Evolutionary conservation across 352 stramenopile species (phyloP).

Genomic region (Globisporangium splendens): DNA sequence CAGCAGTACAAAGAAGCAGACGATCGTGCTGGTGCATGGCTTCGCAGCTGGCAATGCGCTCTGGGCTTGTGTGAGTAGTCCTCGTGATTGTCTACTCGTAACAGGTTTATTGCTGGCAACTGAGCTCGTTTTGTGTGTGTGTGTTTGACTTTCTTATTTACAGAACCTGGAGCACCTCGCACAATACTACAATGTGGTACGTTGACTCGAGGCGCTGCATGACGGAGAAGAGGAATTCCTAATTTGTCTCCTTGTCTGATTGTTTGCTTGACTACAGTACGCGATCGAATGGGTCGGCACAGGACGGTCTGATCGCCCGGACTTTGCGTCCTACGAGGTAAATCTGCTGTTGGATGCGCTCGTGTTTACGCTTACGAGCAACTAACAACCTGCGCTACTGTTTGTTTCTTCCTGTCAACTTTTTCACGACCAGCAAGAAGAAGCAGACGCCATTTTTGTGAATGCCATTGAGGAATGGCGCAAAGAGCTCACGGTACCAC

Average conservation of each 20-base stretch:
- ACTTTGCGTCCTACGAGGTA: conserved; percentile 57
- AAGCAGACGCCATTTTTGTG: conserved; percentile 56
- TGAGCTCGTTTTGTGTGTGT: conserved; percentile 1
- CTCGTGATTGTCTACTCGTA: conserved; percentile 4
- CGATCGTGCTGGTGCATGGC: conserved; percentile 59
- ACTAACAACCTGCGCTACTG: not conserved
- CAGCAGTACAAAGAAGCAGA: conserved; percentile 20
- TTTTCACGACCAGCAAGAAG: conserved; percentile 32
- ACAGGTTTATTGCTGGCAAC: not conserved
- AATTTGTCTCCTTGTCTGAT: not conserved
- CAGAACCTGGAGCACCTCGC: conserved; percentile 65
- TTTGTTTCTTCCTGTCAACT: not conserved
- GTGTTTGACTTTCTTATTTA: conserved; percentile 1
- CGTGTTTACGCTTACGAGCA: not conserved
- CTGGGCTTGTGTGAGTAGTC: conserved; percentile 52
- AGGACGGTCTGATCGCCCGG: conserved; percentile 54
- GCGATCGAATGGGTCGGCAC: conserved; percentile 69
- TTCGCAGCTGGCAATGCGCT: conserved; percentile 64
- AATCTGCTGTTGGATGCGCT: not conserved
- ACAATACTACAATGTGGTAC: conserved; percentile 57
- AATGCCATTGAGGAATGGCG: conserved; percentile 57
- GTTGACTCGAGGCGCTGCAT: conserved; percentile 6
- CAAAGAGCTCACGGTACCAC: conserved; percentile 42
- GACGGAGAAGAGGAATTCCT: no score
- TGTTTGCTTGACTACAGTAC: conserved; percentile 30